phyloP scores from a whole-genome alignment of 352 stramenopile species.

The Phytophthora uliginosa region DNA sequence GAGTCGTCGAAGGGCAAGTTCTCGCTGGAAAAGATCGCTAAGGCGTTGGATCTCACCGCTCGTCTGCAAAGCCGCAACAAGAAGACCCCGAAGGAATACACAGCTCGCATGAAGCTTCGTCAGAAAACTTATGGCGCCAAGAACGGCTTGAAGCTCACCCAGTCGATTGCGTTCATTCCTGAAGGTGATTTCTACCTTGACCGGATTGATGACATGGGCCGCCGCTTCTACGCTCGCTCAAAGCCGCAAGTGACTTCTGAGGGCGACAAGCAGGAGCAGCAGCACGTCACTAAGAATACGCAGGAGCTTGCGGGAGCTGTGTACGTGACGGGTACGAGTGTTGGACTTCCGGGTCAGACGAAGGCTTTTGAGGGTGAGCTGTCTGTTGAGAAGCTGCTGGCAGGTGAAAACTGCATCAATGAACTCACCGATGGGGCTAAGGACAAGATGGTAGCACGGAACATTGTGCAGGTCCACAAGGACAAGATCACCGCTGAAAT shows the following conservation, averaged over 20 bases:
- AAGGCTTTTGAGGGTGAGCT: slow-evolving; percentile 75
- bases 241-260: slow-evolving; percentile 10
- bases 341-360: slow-evolving; percentile 87
- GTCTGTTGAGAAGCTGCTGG: slow-evolving; percentile 91
- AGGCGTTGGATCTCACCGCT: slow-evolving; percentile 82
- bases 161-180: slow-evolving; percentile 71
- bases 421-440: slow-evolving; percentile 72
- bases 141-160: slow-evolving; percentile 69
- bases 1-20: slow-evolving; percentile 64
- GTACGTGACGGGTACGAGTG: slow-evolving; percentile 94
- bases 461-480: slow-evolving; percentile 91
- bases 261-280: slow-evolving; percentile 15
- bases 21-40: slow-evolving; percentile 90
- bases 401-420: slow-evolving; percentile 93
- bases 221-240: slow-evolving; percentile 84
- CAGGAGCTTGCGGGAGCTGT: slow-evolving; percentile 68
- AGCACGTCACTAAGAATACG: slow-evolving; percentile 43
- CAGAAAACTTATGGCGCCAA: slow-evolving; percentile 78
- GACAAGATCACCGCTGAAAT: slow-evolving; percentile 54
- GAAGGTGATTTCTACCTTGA: slow-evolving; percentile 94
- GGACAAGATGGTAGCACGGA: slow-evolving; percentile 93
- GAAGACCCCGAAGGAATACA: slow-evolving; percentile 92
- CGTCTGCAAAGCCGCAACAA: slow-evolving; percentile 88
- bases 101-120: slow-evolving; percentile 92
- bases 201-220: slow-evolving; percentile 91